Percentiles rank a stretch among this genome's conserved stretches.
Conservation (phyloP, 202 grass and related monocot genomes). For the Dendrocalamus latiflorus region DNA sequence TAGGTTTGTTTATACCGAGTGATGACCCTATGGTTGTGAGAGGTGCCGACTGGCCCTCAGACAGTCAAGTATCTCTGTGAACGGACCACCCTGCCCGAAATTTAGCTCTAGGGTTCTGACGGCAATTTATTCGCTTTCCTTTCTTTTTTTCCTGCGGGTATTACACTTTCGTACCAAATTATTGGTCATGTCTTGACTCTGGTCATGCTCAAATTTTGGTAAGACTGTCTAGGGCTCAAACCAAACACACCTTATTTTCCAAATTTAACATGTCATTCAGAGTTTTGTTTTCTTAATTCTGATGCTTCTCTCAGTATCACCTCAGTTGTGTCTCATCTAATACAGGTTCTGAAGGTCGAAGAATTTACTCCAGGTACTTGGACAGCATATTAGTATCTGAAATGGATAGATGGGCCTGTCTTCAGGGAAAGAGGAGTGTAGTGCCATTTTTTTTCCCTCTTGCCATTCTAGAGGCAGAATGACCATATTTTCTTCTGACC, state of each 20-base stretch:
- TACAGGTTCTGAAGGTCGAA: conserved; percentile 62
- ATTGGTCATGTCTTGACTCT: too few relatives aligned
- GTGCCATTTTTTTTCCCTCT: background rate
- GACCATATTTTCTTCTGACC: background rate
- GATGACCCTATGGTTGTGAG: too few relatives aligned
- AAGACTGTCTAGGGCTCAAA: too few relatives aligned
- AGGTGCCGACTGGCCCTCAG: too few relatives aligned
- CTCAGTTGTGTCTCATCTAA: conserved; percentile 1
- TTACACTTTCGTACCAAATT: too few relatives aligned
- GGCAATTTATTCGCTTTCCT: too few relatives aligned
- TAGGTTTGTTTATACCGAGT: too few relatives aligned
- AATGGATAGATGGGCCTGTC: conserved; percentile 84
- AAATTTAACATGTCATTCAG: background rate
- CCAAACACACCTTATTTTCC: background rate
- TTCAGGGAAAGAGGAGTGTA: conserved; percentile 47
- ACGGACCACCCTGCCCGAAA: too few relatives aligned
- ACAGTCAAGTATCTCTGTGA: too few relatives aligned
- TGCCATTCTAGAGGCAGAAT: background rate
- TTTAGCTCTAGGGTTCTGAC: too few relatives aligned
- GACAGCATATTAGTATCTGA: conserved; percentile 50
- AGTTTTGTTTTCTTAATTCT: background rate
- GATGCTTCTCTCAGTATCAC: background rate
- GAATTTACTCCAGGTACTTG: conserved; percentile 67
- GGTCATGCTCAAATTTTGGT: too few relatives aligned
- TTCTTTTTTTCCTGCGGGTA: too few relatives aligned